Base-by-base conservation (phyloP, 116 monocot species). In the Iris pallida region DNA sequence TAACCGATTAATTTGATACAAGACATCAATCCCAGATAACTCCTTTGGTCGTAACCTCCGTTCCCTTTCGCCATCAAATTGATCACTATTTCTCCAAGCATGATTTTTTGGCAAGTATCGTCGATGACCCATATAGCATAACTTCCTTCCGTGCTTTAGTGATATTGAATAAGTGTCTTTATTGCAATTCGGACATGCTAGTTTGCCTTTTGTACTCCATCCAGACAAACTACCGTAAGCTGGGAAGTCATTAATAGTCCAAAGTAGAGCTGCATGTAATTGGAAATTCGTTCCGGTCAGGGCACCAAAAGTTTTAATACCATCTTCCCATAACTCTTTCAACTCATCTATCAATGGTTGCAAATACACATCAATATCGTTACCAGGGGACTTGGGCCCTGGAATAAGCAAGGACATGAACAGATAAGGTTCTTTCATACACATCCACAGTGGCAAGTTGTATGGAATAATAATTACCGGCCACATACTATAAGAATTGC, bases 331-430 rank as follows among this genome's bases (percentile, higher is more conserved):
- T 14, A 58, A 58, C 4, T 19, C 30, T 20, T 58, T 19, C 8
- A 47, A 47, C 4, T 71, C 71, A 20, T 60, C 71, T 1, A 71
- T 60, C 13, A 71, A 41, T 16, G 61, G 48, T 44, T 61, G 49
- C 15, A 71, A 42, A 8, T 51, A 71, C 7, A 71, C 19, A 49
- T 71, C 71, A 61, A 71, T 61, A 42, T 61, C 56, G 48, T 59
- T 61, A 4, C 70, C 30, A 2, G 45, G 65, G 2, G 7, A 18
- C 5, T 45, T 5, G 7, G 54, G 13, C 10, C 66, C 57, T 7
- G 67, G 66, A 75, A 75, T 75, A 20, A 75, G 20, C 30, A 75
- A 8, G 7, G 75, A 60, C 47, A 61, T 8, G 0, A 71, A 11
- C 6, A 71, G 16, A 5, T 20, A 20, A 14, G 59, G 7, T 68